Base-by-base conservation (phyloP, 208 protist genomes). In the Porcisia deanei region DNA sequence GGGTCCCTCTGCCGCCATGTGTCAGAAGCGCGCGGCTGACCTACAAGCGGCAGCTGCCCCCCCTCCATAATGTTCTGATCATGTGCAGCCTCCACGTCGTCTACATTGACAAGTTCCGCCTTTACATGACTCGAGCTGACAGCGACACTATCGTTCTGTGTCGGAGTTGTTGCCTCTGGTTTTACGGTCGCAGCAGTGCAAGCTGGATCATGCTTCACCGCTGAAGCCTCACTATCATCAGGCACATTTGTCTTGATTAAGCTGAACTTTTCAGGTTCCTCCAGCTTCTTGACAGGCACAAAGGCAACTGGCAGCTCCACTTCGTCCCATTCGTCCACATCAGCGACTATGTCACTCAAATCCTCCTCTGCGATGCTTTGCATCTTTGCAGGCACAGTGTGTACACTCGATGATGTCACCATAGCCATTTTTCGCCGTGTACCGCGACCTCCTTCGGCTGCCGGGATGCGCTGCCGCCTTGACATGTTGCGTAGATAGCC, bases 401-500 rank as follows among this genome's bases (percentile, higher is more conserved):
- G 70, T 66, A 71, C 67, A 14, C 34, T 77, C 41, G 81, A 80
- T 18, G 93, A 91, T 2, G 91, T 95, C 41, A 97, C 91, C 93
- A 96, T 94, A 4, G 85, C 91, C 64, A 96, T 63, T 61, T 89
- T 92, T 0, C 94, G 85, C 25, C 94, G 83, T 30, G 91, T 97
- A 1, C 94, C 94, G 34, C 91, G 76, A 25, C 94, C 92, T 49
- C 94, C 94, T 71, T 93, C 82, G 4, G 86, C 89, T 25, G 76
- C 83, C 20, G 91, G 91, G 34, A 96, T 85, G n/a, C 92, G 90
- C 57, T 86, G 75, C 14, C 92, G 84, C 58, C 85, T 86, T 5
- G 88, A 92, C 6, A 89, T 92, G 77, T 95, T 96, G 53, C 88
- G 85, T 49, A 97, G 75, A 79, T 97, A 97, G 10, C 94, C 92